phyloP scores from a whole-genome alignment of 139 green algal species.

The Mesotaenium endlicherianum region DNA sequence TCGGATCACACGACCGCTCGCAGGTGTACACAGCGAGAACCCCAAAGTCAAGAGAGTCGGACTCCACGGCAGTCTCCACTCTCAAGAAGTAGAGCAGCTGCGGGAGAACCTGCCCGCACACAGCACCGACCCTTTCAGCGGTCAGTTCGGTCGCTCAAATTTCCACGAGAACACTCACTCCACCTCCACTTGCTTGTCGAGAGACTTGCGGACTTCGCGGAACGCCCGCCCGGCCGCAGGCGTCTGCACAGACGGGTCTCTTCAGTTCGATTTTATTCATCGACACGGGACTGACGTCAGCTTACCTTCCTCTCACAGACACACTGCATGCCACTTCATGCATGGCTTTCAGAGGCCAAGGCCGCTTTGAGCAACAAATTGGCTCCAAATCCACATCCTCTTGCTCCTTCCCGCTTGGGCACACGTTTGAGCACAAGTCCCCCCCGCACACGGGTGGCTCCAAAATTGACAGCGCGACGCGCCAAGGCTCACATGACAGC shows the following conservation, averaged over 20 bases:
- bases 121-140: too few species aligned
- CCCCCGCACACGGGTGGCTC: too few species aligned
- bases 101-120: neutral
- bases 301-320: too few species aligned
- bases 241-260: neutral
- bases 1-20: neutral
- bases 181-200: neutral
- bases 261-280: neutral
- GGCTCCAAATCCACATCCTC: too few species aligned
- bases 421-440: too few species aligned
- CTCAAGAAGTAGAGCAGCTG: slow-evolving; percentile 9
- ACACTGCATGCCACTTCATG: too few species aligned
- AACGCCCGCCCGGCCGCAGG: neutral
- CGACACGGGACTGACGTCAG: neutral
- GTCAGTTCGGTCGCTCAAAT: too few species aligned
- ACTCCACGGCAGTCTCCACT: neutral
- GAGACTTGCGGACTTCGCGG: neutral
- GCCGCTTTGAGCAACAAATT: too few species aligned
- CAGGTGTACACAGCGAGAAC: neutral
- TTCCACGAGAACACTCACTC: neutral
- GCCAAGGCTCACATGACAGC: too few species aligned
- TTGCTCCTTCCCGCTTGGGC: too few species aligned
- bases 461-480: too few species aligned
- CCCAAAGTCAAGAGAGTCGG: slow-evolving; percentile 1
- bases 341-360: too few species aligned